Evolutionary conservation across 2,329 filamentous ascomycete genomes (phyloP), one percentile per base, ranked within the genome.

Genomic region (Karstenula rhodostoma): DNA sequence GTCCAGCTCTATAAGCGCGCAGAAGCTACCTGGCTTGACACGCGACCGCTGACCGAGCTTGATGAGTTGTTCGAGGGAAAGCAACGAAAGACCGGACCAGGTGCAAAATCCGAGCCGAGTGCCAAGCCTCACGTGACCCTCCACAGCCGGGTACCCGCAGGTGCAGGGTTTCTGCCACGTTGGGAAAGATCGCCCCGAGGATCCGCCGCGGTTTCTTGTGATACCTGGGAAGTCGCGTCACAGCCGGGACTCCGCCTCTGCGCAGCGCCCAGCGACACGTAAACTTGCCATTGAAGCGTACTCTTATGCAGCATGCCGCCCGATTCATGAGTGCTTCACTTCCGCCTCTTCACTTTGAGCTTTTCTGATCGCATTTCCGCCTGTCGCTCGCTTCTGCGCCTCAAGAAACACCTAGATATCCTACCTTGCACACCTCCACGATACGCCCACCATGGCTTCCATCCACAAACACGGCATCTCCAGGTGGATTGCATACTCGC

Each of bases 401-500:
- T 42, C 35, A 25, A 40, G 46, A 55, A 59, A 25, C 60, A 57
- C 63, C 59, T 64, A 52, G 22, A 57, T 23, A 56, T 51, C 47
- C 55, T 40, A 62, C 19, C 57, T 60, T 51, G 32, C 62, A 61
- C 61, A 60, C 60, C 63, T 61, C 61, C 59, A 61, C 63, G 65
- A 40, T 61, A 58, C 59, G 57, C 55, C 56, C 49, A 64, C 62
- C 52, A 77, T 77, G 75, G 73, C 73, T 7, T 87, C 86, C 57
- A 82, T 87, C 74, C 85, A 89, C 73, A 80, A 88, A 52, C 87
- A 85, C 4, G 83, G 85, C 64, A 79, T 90, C 63, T 85, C 87
- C 60, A 87, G 86, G 79, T 96, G 95, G 90, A 83, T 97, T 59
- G 81, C 94, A 64, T 90, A 91, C 66, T 97, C 94, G 46, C 95